These are phyloP conservation scores for Gleditsia sinensis DNA, from an alignment of 306 rosid species.

Conservation along the genomic window DNA sequence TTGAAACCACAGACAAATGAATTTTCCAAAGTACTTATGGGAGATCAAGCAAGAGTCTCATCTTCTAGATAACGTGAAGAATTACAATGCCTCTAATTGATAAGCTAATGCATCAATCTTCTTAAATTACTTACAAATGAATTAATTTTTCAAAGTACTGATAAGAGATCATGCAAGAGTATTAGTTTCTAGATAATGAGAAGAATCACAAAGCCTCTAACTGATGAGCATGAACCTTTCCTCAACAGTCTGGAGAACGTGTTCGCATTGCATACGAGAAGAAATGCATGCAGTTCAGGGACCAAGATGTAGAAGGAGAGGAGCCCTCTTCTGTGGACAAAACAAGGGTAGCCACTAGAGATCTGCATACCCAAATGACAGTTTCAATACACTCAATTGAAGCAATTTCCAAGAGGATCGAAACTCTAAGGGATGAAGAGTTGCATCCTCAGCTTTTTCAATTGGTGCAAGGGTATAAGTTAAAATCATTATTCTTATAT, in stretches of 20 bases:
- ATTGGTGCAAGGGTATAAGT: constrained; percentile 69
- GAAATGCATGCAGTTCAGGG: constrained; percentile 66
- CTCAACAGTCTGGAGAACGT: constrained; percentile 79
- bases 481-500: constrained; percentile 15
- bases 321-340: constrained; percentile 69
- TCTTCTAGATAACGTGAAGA: too few species aligned
- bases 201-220: constrained; percentile 23
- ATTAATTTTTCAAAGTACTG: not conserved
- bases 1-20: too few species aligned
- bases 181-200: constrained; percentile 14
- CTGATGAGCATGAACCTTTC: constrained; percentile 18
- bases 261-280: constrained; percentile 84
- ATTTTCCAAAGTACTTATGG: too few species aligned
- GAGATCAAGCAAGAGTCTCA: too few species aligned
- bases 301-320: constrained; percentile 74
- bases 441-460: constrained; percentile 89
- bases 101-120: too few species aligned
- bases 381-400: constrained; percentile 93
- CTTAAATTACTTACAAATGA: too few species aligned
- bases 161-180: constrained; percentile 1
- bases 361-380: constrained; percentile 79
- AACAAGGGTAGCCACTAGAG: constrained; percentile 74
- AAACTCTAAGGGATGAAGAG: constrained; percentile 85
- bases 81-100: too few species aligned
- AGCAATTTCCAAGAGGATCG: constrained; percentile 79